Conservation (phyloP, 352 stramenopile genomes). For the Globisporangium nunn region DNA sequence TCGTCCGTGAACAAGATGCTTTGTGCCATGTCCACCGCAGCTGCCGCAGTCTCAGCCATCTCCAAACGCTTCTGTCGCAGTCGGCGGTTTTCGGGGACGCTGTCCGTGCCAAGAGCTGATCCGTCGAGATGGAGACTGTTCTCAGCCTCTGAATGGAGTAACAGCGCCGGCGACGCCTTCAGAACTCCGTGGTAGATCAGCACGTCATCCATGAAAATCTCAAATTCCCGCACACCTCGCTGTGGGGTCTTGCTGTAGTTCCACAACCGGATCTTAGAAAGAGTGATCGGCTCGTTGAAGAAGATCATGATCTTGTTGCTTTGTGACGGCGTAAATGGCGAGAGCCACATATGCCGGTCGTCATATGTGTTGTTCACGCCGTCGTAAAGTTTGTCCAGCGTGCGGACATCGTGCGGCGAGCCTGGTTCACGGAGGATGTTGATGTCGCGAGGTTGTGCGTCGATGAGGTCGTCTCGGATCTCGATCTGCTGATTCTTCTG, state of each 20-base stretch:
- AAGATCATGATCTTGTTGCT: constrained; percentile 70
- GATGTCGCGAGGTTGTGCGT: constrained; percentile 64
- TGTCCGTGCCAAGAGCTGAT: neutral
- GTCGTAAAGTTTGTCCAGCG: constrained; percentile 72
- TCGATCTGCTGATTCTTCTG: constrained; percentile 35
- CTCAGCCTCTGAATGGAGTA: constrained; percentile 19
- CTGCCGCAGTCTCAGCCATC: constrained; percentile 33
- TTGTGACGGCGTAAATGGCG: constrained; percentile 48
- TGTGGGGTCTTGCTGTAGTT: constrained; percentile 85
- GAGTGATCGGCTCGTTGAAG: constrained; percentile 67
- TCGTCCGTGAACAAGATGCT: constrained; percentile 76
- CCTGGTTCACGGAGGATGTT: constrained; percentile 80
- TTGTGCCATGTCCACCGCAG: constrained; percentile 50
- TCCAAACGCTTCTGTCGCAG: constrained; percentile 34
- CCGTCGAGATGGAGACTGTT: neutral
- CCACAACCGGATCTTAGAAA: constrained; percentile 80
- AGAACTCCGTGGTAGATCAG: constrained; percentile 64
- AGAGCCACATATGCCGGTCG: constrained; percentile 70
- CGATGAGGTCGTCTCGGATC: constrained; percentile 40
- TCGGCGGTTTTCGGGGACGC: constrained; percentile 28
- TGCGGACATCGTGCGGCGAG: constrained; percentile 47
- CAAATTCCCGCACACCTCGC: constrained; percentile 72
- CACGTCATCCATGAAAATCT: constrained; percentile 81
- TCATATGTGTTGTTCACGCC: constrained; percentile 73
- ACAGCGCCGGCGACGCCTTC: constrained; percentile 31